phyloP scores from a whole-genome alignment of 164 flowering plant species.

The Stephania japonica region DNA sequence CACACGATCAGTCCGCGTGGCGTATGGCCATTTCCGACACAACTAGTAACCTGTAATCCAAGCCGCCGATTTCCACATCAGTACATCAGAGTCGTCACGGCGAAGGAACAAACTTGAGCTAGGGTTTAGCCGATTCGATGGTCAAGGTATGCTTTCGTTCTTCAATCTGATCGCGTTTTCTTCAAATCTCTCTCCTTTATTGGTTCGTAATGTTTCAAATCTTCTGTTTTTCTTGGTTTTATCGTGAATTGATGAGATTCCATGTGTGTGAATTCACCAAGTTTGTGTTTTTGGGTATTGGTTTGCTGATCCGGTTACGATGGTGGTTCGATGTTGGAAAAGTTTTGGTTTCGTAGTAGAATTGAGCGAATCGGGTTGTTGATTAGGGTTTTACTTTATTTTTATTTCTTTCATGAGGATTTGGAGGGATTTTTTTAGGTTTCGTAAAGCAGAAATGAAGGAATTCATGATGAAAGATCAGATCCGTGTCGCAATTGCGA shows the following conservation, averaged over 20 bases:
- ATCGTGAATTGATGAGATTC: background rate
- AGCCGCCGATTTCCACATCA: background rate
- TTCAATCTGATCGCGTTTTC: background rate
- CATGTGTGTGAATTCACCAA: background rate
- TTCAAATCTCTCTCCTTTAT: background rate
- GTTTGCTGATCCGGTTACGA: background rate
- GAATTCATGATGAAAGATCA: background rate
- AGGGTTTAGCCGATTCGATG: constrained; percentile 6
- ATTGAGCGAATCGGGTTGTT: background rate
- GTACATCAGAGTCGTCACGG: background rate
- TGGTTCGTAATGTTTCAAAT: background rate
- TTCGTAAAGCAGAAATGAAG: background rate
- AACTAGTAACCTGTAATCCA: background rate
- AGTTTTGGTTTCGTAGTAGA: background rate
- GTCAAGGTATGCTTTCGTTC: background rate
- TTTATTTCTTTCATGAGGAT: background rate
- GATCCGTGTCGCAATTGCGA: background rate
- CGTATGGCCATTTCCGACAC: background rate
- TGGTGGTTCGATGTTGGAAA: background rate
- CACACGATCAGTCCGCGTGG: background rate
- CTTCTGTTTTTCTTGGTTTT: constrained; percentile 1
- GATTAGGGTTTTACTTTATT: background rate
- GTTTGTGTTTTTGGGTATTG: background rate
- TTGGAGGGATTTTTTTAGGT: background rate
- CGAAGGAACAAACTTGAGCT: background rate